phyloP scores from a whole-genome alignment of 1,139 yeast species.

The Torulaspora globosa region DNA sequence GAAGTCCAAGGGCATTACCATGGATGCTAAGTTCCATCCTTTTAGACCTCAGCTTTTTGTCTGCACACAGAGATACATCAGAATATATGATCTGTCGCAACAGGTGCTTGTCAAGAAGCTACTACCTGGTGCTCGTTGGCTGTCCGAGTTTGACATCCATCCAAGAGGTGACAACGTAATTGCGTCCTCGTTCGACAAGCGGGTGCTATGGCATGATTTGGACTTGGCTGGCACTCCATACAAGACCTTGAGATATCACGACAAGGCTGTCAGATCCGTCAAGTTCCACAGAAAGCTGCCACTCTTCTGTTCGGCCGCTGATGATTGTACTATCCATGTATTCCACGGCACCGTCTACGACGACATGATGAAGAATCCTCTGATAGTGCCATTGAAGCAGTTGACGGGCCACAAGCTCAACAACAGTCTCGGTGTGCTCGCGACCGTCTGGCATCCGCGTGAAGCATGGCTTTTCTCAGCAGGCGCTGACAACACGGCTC shows the following conservation, averaged over 20 bases:
- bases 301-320: slow-evolving; percentile 92
- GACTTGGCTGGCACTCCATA: slow-evolving; percentile 88
- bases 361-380: slow-evolving; percentile 91
- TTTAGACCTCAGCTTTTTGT: slow-evolving; percentile 91
- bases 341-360: slow-evolving; percentile 97
- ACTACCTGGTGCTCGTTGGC: slow-evolving; percentile 94
- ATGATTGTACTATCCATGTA: slow-evolving; percentile 88
- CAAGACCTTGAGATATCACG: slow-evolving; percentile 91
- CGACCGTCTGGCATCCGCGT: slow-evolving; percentile 91
- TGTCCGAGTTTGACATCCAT: slow-evolving; percentile 86
- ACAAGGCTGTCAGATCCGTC: slow-evolving; percentile 86
- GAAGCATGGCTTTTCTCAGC: slow-evolving; percentile 98
- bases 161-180: slow-evolving; percentile 93
- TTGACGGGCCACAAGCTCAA: slow-evolving; percentile 85
- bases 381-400: slow-evolving; percentile 93
- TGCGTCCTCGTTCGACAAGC: slow-evolving; percentile 90
- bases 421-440: slow-evolving; percentile 83
- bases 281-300: slow-evolving; percentile 87
- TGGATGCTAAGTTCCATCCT: slow-evolving; percentile 97
- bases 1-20: slow-evolving; percentile 87
- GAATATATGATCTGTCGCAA: slow-evolving; percentile 84
- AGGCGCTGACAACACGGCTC: slow-evolving; percentile 97
- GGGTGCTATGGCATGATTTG: slow-evolving; percentile 96
- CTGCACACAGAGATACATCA: slow-evolving; percentile 86
- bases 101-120: slow-evolving; percentile 80